Evolutionary conservation across 73 alveolate genomes (phyloP).

Genomic region (Uronychia binucleata): DNA sequence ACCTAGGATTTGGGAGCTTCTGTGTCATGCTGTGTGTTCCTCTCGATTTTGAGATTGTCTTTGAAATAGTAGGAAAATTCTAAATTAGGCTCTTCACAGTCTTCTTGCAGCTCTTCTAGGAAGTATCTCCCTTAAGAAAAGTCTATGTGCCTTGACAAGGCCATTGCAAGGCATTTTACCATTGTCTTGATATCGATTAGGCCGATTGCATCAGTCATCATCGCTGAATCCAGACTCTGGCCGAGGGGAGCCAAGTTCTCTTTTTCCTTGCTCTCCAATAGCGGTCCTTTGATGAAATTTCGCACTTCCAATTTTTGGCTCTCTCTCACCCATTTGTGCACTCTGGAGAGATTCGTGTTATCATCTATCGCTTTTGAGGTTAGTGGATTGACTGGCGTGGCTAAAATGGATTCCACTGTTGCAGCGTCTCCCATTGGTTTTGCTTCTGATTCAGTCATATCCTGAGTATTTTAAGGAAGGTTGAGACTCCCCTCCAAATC

Average conservation of each 20-base stretch:
- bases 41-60: constrained; percentile 31
- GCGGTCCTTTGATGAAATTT: not conserved
- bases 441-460: too few species aligned
- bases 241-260: constrained; percentile 39
- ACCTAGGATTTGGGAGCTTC: not conserved
- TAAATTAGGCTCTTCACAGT: not conserved
- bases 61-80: constrained; percentile 28
- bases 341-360: not conserved
- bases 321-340: not conserved
- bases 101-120: constrained; percentile 31
- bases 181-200: constrained; percentile 41
- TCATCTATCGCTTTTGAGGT: not conserved
- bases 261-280: constrained; percentile 35
- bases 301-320: not conserved
- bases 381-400: not conserved
- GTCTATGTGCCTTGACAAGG: constrained; percentile 57
- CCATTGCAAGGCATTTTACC: constrained; percentile 49
- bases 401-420: too few species aligned
- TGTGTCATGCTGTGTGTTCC: constrained; percentile 9
- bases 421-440: too few species aligned
- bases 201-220: constrained; percentile 62
- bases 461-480: too few species aligned
- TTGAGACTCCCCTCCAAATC: too few species aligned
- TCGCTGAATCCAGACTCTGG: constrained; percentile 45
- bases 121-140: constrained; percentile 55